Base-by-base conservation (phyloP, 1,284 basidiomycete species). In the Inonotus obliquus region DNA sequence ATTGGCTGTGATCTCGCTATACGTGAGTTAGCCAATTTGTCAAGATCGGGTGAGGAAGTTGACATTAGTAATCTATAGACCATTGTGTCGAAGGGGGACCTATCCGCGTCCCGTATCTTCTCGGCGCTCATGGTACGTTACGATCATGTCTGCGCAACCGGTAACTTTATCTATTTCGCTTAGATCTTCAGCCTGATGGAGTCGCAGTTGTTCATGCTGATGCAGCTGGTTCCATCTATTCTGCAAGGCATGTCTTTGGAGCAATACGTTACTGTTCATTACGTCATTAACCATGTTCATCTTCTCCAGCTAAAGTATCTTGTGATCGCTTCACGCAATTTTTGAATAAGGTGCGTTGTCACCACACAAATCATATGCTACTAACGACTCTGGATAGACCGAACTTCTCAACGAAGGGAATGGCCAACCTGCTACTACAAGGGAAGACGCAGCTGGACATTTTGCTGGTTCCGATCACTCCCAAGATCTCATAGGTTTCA, bases 101-200 rank as follows among this genome's bases (percentile, higher is more conserved):
- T 62, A n/a, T 52, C 55, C 11, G 56, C 48, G 17, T 58, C 61
- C 39, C 35, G 44, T 17, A 61, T 57, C 4, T 61, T 61, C 38
- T 29, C 54, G 17, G 44, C 54, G 10, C 44, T 61, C 32, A 37
- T 61, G 54, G 54, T 61, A 23, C 14, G 39, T 51, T 47, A 13
- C 17, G 19, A 47, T n/a, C 2, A 47, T 10, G 13, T 47, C 45
- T n/a, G n/a, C n/a, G n/a, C n/a, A n/a, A 27, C 4, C 10, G 45
- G 45, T 29, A 4, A n/a, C n/a, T n/a, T n/a, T n/a, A n/a, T n/a
- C n/a, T n/a, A n/a, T n/a, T n/a, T n/a, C n/a, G n/a, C n/a, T n/a
- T n/a, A 61, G 60, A 45, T 61, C 21, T 61, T 61, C 25, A 39
- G 13, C 13, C 47, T 61, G 19, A 21, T 61, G 45, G 60, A 61